Base-by-base conservation (phyloP, 345 rosid species). In the Noccaea caerulescens region DNA sequence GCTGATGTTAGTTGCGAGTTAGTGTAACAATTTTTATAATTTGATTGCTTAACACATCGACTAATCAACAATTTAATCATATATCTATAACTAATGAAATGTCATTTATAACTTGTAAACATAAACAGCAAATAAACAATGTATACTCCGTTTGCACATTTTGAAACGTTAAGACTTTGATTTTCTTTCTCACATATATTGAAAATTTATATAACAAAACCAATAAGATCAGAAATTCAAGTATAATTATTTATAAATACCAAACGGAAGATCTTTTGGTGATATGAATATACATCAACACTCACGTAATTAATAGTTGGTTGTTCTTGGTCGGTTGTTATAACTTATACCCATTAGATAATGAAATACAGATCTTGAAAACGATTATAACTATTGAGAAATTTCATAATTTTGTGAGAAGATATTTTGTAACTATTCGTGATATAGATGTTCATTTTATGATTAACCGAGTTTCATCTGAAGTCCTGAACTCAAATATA, bases 311-410 rank as follows among this genome's bases (percentile, higher is more conserved):
- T 50, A 60, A 44, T 25, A 52, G 68, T 41, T 74, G 62, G 73
- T 68, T 43, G 68, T 20, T 51, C 33, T 30, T 67, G 73, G 78
- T 74, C 68, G 73, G 78, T 74, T 67, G 78, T 59, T 67, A 52
- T 74, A 74, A 74, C 73, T 74, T 68, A 50, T 59, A 60, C 47
- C 64, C 43, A 59, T 67, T 67, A 67, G 49, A 65, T 41, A 58
- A 49, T 66, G 44, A 58, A 58, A 73, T 66, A 49, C 23, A 20
- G 23, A 20, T 20, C 32, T 39, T 63, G 58, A 55, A 45, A 62
- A 55, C 30, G 50, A 72, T 45, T 23, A 23, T 13, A 41, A 44
- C 47, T 36, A 45, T 14, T 72, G 63, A 53, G 42, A 37, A 59
- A 0, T 2, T 27, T 27, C 30, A 27, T 27, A 27, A 27, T 27